Conservation (phyloP, 768 basidiomycete species). For the Boletus reticuloceps region DNA sequence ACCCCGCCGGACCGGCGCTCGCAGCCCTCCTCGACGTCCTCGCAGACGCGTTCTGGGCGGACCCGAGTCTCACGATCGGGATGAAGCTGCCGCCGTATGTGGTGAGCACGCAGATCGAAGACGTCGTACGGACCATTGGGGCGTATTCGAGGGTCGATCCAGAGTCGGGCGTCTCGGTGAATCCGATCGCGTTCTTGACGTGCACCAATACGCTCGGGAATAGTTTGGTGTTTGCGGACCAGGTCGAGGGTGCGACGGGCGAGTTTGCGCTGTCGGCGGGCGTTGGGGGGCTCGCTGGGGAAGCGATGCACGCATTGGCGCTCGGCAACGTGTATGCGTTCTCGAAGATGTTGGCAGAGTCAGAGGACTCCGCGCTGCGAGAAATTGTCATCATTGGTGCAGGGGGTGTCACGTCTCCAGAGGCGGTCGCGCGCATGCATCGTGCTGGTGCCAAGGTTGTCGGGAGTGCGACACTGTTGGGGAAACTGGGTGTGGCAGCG, state of each 20-base stretch:
- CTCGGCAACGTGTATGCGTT: constrained; percentile 77
- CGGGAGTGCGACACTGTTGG: constrained; percentile 57
- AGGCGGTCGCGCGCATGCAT: constrained; percentile 65
- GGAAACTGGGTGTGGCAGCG: constrained; percentile 51
- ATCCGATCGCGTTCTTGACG: constrained; percentile 70
- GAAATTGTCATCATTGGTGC: constrained; percentile 68
- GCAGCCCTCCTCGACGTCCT: constrained; percentile 54
- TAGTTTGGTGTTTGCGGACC: constrained; percentile 59
- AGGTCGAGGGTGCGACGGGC: constrained; percentile 31
- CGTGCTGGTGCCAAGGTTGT: constrained; percentile 71
- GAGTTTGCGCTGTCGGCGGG: constrained; percentile 61
- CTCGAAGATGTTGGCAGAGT: constrained; percentile 45
- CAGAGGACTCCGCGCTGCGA: constrained; percentile 39
- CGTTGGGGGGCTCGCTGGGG: constrained; percentile 75
- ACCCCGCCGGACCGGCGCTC: constrained; percentile 41
- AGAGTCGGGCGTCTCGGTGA: constrained; percentile 18
- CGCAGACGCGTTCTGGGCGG: constrained; percentile 44
- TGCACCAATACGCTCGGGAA: constrained; percentile 82
- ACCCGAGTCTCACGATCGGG: constrained; percentile 62
- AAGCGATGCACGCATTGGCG: constrained; percentile 69
- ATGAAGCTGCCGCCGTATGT: constrained; percentile 80
- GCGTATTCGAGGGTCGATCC: constrained; percentile 32
- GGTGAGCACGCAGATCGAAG: constrained; percentile 56
- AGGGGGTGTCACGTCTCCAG: constrained; percentile 72
- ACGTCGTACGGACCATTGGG: constrained; percentile 47